Percentiles rank a stretch among this genome's conserved stretches.
phyloP scores from a whole-genome alignment of 129 eudicot species.

The Flaveria sonorensis region DNA sequence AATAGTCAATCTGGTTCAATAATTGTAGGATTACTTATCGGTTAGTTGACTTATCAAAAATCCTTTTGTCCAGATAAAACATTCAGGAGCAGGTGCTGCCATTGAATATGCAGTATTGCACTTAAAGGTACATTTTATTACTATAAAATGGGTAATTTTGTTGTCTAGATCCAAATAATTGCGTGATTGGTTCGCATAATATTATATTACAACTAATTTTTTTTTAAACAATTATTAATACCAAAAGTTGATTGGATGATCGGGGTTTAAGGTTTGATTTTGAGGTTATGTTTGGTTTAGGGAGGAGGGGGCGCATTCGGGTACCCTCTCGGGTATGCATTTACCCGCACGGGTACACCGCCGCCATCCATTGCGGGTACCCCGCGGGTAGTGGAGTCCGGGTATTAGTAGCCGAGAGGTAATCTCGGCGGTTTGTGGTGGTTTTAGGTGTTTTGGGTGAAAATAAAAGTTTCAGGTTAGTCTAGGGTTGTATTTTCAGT shows the following conservation, averaged over 20 bases:
- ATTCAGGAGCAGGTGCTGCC: slow-evolving; percentile 91
- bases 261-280: neutral
- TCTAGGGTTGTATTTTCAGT: too few species aligned
- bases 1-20: slow-evolving; percentile 2
- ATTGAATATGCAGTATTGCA: slow-evolving; percentile 91
- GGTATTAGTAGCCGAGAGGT: too few species aligned
- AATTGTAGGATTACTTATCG: slow-evolving; percentile 15
- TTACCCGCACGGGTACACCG: too few species aligned
- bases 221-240: neutral
- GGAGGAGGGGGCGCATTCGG: too few species aligned
- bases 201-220: neutral
- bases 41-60: slow-evolving; percentile 30
- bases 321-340: too few species aligned
- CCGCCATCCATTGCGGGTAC: too few species aligned
- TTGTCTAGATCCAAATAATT: neutral
- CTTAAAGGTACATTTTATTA: slow-evolving; percentile 58
- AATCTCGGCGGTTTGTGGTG: too few species aligned
- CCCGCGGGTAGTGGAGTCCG: too few species aligned
- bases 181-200: neutral
- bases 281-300: neutral
- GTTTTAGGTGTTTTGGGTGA: too few species aligned
- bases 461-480: too few species aligned
- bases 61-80: slow-evolving; percentile 58
- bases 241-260: neutral
- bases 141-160: neutral